Conservation (phyloP, 2,329 filamentous ascomycete species). For the Epichloe sp. region DNA sequence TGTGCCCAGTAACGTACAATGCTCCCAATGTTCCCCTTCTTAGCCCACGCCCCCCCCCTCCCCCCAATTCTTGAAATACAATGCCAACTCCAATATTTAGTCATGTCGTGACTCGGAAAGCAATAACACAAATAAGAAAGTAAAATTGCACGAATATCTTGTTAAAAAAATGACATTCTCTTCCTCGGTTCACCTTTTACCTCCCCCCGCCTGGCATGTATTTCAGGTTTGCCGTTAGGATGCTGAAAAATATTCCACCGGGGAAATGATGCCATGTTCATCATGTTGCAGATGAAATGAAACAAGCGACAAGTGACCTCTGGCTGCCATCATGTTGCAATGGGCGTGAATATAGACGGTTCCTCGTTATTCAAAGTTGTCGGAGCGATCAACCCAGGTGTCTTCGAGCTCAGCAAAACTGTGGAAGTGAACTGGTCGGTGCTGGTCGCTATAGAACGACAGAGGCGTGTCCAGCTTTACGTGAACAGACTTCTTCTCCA, state of each 20-base stretch:
- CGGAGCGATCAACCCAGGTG: slow-evolving; percentile 82
- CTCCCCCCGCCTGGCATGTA: too few relatives aligned
- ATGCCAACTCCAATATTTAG: background rate
- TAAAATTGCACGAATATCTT: too few relatives aligned
- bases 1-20: background rate
- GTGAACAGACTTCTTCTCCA: slow-evolving; percentile 83
- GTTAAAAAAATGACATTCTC: too few relatives aligned
- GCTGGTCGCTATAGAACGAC: slow-evolving; percentile 83
- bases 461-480: slow-evolving; percentile 89
- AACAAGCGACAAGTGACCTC: background rate
- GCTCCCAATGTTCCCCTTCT: background rate
- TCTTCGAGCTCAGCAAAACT: slow-evolving; percentile 97
- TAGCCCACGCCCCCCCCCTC: background rate
- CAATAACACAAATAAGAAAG: background rate
- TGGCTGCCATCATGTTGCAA: background rate
- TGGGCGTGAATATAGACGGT: background rate
- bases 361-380: slow-evolving; percentile 69
- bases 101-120: background rate
- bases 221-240: too few relatives aligned
- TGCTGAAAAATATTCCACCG: too few relatives aligned
- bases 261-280: too few relatives aligned
- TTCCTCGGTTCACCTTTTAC: too few relatives aligned
- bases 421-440: slow-evolving; percentile 89
- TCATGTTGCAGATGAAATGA: too few relatives aligned
- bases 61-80: background rate